Base-by-base conservation (phyloP, 2,329 filamentous ascomycete genomes). In the Pseudocercospora eumusae region DNA sequence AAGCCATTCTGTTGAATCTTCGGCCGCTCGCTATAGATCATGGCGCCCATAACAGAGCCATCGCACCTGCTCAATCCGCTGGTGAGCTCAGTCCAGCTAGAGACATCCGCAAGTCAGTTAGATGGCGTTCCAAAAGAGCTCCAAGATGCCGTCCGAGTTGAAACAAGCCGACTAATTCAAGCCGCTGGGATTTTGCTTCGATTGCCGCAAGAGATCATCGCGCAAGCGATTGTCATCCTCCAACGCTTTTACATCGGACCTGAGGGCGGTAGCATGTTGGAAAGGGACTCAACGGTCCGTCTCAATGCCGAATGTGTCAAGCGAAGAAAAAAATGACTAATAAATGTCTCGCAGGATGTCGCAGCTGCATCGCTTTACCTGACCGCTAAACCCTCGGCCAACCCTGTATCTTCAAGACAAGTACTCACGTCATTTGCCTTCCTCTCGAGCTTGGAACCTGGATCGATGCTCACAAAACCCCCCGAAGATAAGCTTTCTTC, bases 341-440 rank as follows among this genome's bases (percentile, higher is more conserved):
- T 58, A 47, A 36, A n/a, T n/a, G n/a, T 61, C 45, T 42, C 64
- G 31, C 72, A 95, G 89, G 88, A 95, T 74, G 84, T 90, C 57
- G 96, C 92, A 31, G 91, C 93, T 33, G 91, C 91, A 15, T 83
- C 86, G 0, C 77, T 98, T 56, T 98, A 92, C 79, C 82, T 96
- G 56, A 85, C 87, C 23, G 86, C 92, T 28, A 98, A 98, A 78
- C 83, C 95, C 61, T 92, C 92, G 23, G 85, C 91, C 2, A 82
- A 86, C 55, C 89, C 92, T 1, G 86, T 89, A 62, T 89, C 89
- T 11, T 86, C 91, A 0, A 87, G 92, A 67, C 92, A 92, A 67
- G 80, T 97, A 42, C 83, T 92, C 62, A 95, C 93, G 73, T 88
- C 93, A 63, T 96, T 96, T 77, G 84, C 86, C 42, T 96, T 93